Evolutionary conservation across 257 asterid species (phyloP).

Genomic region (Eustoma russellianum): DNA sequence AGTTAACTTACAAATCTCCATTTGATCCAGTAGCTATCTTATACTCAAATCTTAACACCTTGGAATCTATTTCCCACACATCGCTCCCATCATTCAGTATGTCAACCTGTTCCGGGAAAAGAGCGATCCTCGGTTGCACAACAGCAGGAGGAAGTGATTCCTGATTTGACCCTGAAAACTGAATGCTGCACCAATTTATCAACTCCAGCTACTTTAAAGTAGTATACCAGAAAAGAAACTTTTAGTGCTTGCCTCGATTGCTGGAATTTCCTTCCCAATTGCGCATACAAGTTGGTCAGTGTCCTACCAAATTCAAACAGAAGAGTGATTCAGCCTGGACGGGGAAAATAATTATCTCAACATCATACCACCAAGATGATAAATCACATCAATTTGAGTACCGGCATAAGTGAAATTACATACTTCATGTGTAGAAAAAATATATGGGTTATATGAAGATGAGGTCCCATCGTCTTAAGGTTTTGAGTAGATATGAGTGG

Average conservation of each 20-base stretch:
- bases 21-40: conserved; percentile 60
- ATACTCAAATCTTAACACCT: conserved; percentile 42
- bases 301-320: conserved; percentile 33
- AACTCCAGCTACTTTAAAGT: conserved; percentile 1
- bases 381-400: too few relatives aligned
- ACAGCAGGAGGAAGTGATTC: conserved; percentile 20
- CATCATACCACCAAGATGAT: too few relatives aligned
- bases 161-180: conserved; percentile 27
- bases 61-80: conserved; percentile 80
- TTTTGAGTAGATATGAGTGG: too few relatives aligned
- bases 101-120: conserved; percentile 27
- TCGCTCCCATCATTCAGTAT: conserved; percentile 48
- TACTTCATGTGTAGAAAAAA: too few relatives aligned
- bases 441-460: too few relatives aligned
- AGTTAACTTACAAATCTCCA: conserved; percentile 62
- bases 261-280: conserved; percentile 50
- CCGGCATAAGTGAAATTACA: too few relatives aligned
- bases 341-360: too few relatives aligned
- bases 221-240: background rate
- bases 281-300: conserved; percentile 44
- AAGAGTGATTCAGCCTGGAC: conserved; percentile 11
- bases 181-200: conserved; percentile 14
- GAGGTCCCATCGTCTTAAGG: too few relatives aligned
- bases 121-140: conserved; percentile 18
- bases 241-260: conserved; percentile 47